Base-by-base conservation (phyloP, 805 yeast species). In the Blastobotrys terrestris region DNA sequence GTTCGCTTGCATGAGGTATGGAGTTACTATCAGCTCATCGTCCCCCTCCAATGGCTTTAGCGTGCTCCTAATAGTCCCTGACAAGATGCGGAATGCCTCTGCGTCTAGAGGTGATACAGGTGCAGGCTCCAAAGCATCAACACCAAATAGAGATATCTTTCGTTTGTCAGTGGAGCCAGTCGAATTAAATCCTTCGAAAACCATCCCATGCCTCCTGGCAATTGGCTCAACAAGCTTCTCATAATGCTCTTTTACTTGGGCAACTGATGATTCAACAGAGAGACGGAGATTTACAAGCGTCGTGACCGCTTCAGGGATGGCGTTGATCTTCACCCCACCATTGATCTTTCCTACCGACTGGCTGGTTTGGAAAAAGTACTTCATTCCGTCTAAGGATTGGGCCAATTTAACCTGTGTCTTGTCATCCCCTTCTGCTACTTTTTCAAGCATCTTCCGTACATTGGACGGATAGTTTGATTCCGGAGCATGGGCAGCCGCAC, bases 241-340 rank as follows among this genome's bases (percentile, higher is more conserved):
- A 53, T 76, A 69, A 48, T 66, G 70, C 18, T 69, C 66, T 8
- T 68, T 58, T 2, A 72, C 74, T 39, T 70, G 72, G 8, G 69
- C 65, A 2, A 77, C 72, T 11, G 74, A 65, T 8, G 83, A 74
- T 55, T 80, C 87, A 44, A 81, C 71, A 15, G 78, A 76, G 52
- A 84, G 72, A 61, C 90, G 72, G 58, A 82, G 83, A 65, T 85
- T 84, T 39, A 81, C 70, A 47, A 75, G 61, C 46, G 79, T 70
- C 35, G 70, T 64, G 2, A 77, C 77, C 21, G 72, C 65, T 63
- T 84, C 88, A 2, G 91, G 90, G 40, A 84, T 67, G 0, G 90
- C 86, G 62, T 85, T 85, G 15, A 82, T 75, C 64, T 85, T 85
- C 53, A 80, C 77, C 51, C 91, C 91, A 16, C 90, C 90, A n/a